Evolutionary conservation across 768 basidiomycete species (phyloP).

Genomic region (Tulasnella sp.): DNA sequence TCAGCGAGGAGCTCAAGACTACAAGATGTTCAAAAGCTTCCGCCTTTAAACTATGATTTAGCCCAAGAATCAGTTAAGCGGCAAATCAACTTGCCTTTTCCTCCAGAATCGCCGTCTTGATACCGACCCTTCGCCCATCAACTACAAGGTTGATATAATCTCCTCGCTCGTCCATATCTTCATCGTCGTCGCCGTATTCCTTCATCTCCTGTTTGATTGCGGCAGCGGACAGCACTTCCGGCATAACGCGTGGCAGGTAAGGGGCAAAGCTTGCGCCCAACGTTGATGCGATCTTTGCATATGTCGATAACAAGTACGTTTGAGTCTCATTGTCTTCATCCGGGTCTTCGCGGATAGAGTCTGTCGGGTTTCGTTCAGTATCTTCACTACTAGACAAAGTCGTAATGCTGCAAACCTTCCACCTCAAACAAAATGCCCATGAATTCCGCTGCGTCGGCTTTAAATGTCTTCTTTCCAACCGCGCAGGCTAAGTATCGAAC

Average conservation of each 20-base stretch:
- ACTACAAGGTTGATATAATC: slow-evolving; percentile 73
- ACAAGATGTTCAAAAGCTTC: slow-evolving; percentile 83
- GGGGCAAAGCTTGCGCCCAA: slow-evolving; percentile 80
- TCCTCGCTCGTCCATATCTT: slow-evolving; percentile 54
- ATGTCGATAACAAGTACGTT: slow-evolving; percentile 69
- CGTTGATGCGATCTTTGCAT: slow-evolving; percentile 84
- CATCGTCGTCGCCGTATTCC: slow-evolving; percentile 56
- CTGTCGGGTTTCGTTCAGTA: not conserved
- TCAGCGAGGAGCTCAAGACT: slow-evolving; percentile 65
- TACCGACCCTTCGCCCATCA: slow-evolving; percentile 69
- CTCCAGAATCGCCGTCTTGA: slow-evolving; percentile 72
- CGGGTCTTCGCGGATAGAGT: slow-evolving; percentile 44
- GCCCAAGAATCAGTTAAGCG: not conserved
- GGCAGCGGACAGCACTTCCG: slow-evolving; percentile 63
- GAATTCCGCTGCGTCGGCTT: slow-evolving; percentile 62
- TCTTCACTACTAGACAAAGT: not conserved
- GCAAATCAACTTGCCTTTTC: slow-evolving; percentile 51
- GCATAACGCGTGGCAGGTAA: slow-evolving; percentile 79
- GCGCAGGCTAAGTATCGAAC: slow-evolving; percentile 55
- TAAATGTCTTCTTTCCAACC: slow-evolving; percentile 72
- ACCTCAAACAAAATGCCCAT: slow-evolving; percentile 66
- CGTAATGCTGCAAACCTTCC: slow-evolving; percentile 48
- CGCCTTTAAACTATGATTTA: not conserved
- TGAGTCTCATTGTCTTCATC: slow-evolving; percentile 68
- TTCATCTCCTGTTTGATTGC: slow-evolving; percentile 73